Evolutionary conservation across 2,329 filamentous ascomycete species (phyloP).

Genomic region (Lomentospora prolificans): DNA sequence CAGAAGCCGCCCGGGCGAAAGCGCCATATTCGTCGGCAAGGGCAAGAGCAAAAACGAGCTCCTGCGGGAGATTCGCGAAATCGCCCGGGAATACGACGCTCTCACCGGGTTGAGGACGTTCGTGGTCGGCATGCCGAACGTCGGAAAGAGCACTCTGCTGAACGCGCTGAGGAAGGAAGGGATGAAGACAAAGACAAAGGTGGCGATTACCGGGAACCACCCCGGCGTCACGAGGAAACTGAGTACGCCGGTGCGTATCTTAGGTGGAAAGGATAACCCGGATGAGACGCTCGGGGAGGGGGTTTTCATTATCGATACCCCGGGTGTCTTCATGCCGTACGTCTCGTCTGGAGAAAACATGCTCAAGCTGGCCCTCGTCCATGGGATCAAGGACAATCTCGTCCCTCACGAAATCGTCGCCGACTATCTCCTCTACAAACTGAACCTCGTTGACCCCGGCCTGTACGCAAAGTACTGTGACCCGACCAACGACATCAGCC

Average conservation of each 20-base stretch:
- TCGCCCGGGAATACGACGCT: constrained; percentile 30
- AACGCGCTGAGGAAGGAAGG: constrained; percentile 71
- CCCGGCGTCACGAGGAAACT: constrained; percentile 87
- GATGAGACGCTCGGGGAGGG: constrained; percentile 38
- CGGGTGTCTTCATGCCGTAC: constrained; percentile 91
- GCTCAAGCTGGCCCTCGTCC: constrained; percentile 88
- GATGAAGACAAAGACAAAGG: constrained; percentile 45
- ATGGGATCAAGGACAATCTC: constrained; percentile 82
- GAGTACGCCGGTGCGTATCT: constrained; percentile 70
- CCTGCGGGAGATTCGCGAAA: constrained; percentile 25
- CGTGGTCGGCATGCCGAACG: constrained; percentile 95
- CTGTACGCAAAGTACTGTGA: constrained; percentile 52
- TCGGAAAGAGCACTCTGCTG: constrained; percentile 90
- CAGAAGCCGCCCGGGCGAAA: constrained; percentile 15
- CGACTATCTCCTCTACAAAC: constrained; percentile 79
- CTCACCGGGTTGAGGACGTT: constrained; percentile 78
- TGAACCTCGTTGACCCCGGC: constrained; percentile 58
- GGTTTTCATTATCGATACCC: constrained; percentile 83
- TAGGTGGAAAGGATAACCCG: constrained; percentile 23
- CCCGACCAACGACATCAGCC: constrained; percentile 77
- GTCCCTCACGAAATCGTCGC: constrained; percentile 69
- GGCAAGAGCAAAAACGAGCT: constrained; percentile 26
- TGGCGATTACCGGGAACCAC: constrained; percentile 71
- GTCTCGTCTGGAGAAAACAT: constrained; percentile 77
- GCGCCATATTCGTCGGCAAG: constrained; percentile 35